phyloP scores from a whole-genome alignment of 495 filamentous ascomycete genomes.

The Arthonia radiata region DNA sequence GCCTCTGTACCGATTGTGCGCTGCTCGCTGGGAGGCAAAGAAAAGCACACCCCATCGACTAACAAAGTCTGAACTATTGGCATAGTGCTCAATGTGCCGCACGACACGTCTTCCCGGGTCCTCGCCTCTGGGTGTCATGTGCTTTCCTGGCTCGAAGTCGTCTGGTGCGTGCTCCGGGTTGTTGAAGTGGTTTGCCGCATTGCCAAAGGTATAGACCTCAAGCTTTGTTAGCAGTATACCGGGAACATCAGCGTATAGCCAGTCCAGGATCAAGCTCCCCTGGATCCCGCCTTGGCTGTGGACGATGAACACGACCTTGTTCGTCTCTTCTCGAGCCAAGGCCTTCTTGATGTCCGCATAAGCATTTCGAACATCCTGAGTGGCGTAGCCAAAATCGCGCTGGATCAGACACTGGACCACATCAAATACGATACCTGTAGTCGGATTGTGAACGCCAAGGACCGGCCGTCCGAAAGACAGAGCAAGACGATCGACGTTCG shows the following conservation, averaged over 20 bases:
- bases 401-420: slow-evolving; percentile 55
- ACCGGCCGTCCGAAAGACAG: slow-evolving; percentile 51
- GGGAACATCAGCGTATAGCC: slow-evolving; percentile 52
- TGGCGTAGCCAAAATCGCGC: slow-evolving; percentile 48
- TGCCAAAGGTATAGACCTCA: slow-evolving; percentile 72
- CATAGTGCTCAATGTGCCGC: slow-evolving; percentile 65
- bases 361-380: slow-evolving; percentile 35
- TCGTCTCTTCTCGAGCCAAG: slow-evolving; percentile 29
- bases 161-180: slow-evolving; percentile 25
- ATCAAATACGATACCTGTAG: slow-evolving; percentile 50
- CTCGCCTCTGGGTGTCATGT: background rate
- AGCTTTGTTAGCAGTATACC: slow-evolving; percentile 39
- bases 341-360: slow-evolving; percentile 28
- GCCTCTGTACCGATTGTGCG: slow-evolving; percentile 39
- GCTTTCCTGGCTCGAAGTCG: slow-evolving; percentile 2
- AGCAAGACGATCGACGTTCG: slow-evolving; percentile 45
- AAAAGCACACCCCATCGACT: slow-evolving; percentile 49
- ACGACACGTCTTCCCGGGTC: slow-evolving; percentile 22
- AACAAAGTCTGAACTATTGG: slow-evolving; percentile 52
- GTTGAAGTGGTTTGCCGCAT: slow-evolving; percentile 72
- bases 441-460: slow-evolving; percentile 63
- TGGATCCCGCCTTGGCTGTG: slow-evolving; percentile 73
- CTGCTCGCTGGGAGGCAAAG: slow-evolving; percentile 18
- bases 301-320: slow-evolving; percentile 51
- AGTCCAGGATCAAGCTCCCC: slow-evolving; percentile 48